Evolutionary conservation across 2,329 filamentous ascomycete genomes (phyloP), one percentile per base, ranked within the genome.

Genomic region (Tolypocladium album): DNA sequence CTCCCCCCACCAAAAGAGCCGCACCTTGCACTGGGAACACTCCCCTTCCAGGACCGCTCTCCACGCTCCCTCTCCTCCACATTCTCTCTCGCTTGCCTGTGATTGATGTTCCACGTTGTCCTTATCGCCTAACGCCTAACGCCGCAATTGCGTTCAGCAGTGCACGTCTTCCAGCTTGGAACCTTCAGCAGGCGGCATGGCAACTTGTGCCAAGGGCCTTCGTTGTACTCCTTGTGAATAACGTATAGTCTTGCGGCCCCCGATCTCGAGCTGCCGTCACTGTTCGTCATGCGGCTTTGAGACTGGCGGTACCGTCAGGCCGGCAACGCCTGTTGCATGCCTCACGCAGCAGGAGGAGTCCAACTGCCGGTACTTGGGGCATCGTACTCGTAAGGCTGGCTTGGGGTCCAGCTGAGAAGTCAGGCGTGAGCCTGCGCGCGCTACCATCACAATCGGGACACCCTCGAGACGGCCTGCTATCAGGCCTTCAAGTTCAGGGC

Each of bases 141-240:
- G 62, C 59, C 62, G 58, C 62, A 60, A 61, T 31, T 31, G 27
- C 27, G 27, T 61, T 59, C 57, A 31, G 27, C 59, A 61, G 59
- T 62, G 34, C 39, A 55, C 40, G 50, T 50, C 59, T 56, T 40
- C 24, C 40, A 57, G 7, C 17, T 38, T 43, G 22, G 53, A 38
- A 17, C n/a, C 13, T 36, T 50, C 31, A 38, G 15, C 20, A 17
- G 20, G 22, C 43, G 38, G 38, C 17, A 8, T 42, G 55, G 55
- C 24, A 13, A 34, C 39, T 39, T 27, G 38, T n/a, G 22, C 36
- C 55, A 13, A 22, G 15, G 22, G 36, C 36, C 38, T 27, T 40
- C 15, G 36, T 13, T 22, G 13, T 42, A 38, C 22, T 27, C 9
- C 22, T 3, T 15, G 55, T 9, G n/a, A 45, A 5, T 5, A 31